Evolutionary conservation across 176 grass and related monocot species (phyloP), one percentile per base, ranked within the genome.

Genomic region (Cenchrus purpureus): DNA sequence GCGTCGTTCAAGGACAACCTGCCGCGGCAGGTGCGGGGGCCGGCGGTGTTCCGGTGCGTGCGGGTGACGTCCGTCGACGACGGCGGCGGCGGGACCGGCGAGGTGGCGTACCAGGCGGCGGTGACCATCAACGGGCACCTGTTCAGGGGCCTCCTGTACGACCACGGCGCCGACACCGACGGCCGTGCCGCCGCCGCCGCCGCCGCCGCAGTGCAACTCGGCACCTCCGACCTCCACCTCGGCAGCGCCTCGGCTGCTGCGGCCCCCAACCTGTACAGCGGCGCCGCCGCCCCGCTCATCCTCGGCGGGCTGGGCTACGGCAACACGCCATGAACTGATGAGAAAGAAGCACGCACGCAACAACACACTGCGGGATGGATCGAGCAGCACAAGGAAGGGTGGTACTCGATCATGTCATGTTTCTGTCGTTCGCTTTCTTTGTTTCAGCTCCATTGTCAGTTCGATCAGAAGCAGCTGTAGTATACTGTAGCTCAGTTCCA

Each of bases 131-230:
- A 93, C 51, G 97, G 97, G 8, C 97, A 94, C 48, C 68, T 94
- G 59, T 99, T 99, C 94, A 86, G 93, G 84, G 97, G 97, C 1
- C 92, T 99, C 44, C 90, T 99, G 49, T 99, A 99, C 83, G 90
- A 96, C 62, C 91, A 97, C 79, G 97, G 97, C 62, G 65, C 87
- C 12, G 91, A 92, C 9, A 40, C 17, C 55, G 86, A 91, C 49
- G 81, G 61, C 60, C 87, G 78, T 25, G 25, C 25, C 67, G 50
- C 68, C 78, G 72, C 54, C 67, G 50, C 68, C 78, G 72, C 54
- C 17, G 64, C 54, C 17, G 58, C 73, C 3, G 71, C 70, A 0
- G 84, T 94, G 62, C 92, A 58, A 2, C 40, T 85, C 4, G 88
- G 91, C 83, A 87, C 94, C 81, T 99, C 97, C 45, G 92, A 99